These are phyloP conservation scores for Hygrocybe punicea DNA, from an alignment of 768 basidiomycete genomes.

Conservation along the genomic window DNA sequence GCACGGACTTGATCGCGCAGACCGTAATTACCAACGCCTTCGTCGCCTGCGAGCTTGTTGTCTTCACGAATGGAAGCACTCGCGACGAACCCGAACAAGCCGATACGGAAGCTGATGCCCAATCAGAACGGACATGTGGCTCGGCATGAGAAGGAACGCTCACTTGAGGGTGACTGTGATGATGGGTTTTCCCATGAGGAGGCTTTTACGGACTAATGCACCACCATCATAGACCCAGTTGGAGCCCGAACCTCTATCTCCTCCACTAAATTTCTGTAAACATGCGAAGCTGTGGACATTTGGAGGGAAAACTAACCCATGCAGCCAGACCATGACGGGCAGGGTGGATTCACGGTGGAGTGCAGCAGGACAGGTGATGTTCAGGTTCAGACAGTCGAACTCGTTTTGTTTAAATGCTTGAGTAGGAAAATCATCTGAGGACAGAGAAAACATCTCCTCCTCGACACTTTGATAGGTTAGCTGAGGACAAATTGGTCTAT, in stretches of 20 bases:
- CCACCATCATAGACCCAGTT: slow-evolving; percentile 78
- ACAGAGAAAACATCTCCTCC: slow-evolving; percentile 59
- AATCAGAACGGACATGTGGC: background rate
- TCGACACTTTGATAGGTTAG: slow-evolving; percentile 46
- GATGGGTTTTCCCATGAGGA: slow-evolving; percentile 59
- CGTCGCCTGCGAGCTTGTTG: slow-evolving; percentile 59
- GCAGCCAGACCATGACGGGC: slow-evolving; percentile 85
- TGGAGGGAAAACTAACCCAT: slow-evolving; percentile 53
- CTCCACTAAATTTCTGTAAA: slow-evolving; percentile 47
- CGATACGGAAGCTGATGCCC: slow-evolving; percentile 64
- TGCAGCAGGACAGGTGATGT: slow-evolving; percentile 71
- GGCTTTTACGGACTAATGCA: slow-evolving; percentile 64
- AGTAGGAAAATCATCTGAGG: slow-evolving; percentile 49
- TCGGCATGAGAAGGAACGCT: slow-evolving; percentile 27
- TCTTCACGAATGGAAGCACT: slow-evolving; percentile 63
- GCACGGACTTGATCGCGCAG: slow-evolving; percentile 62
- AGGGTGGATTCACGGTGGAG: slow-evolving; percentile 49
- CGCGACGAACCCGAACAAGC: slow-evolving; percentile 74
- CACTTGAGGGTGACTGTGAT: slow-evolving; percentile 76
- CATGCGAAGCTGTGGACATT: slow-evolving; percentile 2
- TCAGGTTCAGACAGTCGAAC: slow-evolving; percentile 76
- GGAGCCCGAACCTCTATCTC: slow-evolving; percentile 68
- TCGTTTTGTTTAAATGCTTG: slow-evolving; percentile 64
- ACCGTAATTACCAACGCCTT: slow-evolving; percentile 79
- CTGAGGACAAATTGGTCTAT: slow-evolving; percentile 77